Conservation (phyloP, 2,329 filamentous ascomycete species). For the Fusarium zealandicum region DNA sequence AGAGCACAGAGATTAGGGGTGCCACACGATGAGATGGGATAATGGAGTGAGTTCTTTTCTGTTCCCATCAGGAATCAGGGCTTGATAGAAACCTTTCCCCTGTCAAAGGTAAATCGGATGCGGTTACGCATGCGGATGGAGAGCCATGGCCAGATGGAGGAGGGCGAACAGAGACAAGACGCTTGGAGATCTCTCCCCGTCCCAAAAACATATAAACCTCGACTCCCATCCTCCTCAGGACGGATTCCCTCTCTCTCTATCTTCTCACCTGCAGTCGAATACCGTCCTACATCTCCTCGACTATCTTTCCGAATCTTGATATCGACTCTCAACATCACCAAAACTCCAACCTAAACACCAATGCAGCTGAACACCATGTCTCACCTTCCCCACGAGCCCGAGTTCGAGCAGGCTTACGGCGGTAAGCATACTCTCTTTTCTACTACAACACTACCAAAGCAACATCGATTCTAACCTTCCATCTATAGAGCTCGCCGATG, state of each 20-base stretch:
- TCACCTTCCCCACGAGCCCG: slow-evolving; percentile 85
- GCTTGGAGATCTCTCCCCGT: slow-evolving; percentile 14
- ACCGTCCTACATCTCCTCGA: slow-evolving; percentile 15
- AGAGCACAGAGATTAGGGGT: slow-evolving; percentile 27
- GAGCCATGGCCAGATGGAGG: no score
- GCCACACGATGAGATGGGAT: slow-evolving; percentile 38
- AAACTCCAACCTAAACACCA: slow-evolving; percentile 19
- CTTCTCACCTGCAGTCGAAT: slow-evolving; percentile 8
- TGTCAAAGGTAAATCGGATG: slow-evolving; percentile 11
- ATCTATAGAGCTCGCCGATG: slow-evolving; percentile 83
- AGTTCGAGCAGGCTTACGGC: slow-evolving; percentile 99
- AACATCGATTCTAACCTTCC: slow-evolving; percentile 10
- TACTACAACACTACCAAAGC: background rate
- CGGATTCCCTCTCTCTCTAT: background rate
- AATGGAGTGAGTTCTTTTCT: slow-evolving; percentile 31
- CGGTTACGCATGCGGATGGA: slow-evolving; percentile 13
- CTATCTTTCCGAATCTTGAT: slow-evolving; percentile 1
- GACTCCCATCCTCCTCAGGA: slow-evolving; percentile 17
- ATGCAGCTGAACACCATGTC: slow-evolving; percentile 66
- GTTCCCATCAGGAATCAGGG: slow-evolving; percentile 7
- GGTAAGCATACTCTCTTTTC: slow-evolving; percentile 60
- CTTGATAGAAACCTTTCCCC: slow-evolving; percentile 10
- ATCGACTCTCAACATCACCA: background rate
- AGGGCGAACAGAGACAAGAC: background rate
- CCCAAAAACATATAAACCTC: slow-evolving; percentile 33